A percentile compares a stretch with the other conserved stretches of the same genome.
Evolutionary conservation across 2,329 filamentous ascomycete species (phyloP).

Genomic region (Aspergillus pseudonomiae): DNA sequence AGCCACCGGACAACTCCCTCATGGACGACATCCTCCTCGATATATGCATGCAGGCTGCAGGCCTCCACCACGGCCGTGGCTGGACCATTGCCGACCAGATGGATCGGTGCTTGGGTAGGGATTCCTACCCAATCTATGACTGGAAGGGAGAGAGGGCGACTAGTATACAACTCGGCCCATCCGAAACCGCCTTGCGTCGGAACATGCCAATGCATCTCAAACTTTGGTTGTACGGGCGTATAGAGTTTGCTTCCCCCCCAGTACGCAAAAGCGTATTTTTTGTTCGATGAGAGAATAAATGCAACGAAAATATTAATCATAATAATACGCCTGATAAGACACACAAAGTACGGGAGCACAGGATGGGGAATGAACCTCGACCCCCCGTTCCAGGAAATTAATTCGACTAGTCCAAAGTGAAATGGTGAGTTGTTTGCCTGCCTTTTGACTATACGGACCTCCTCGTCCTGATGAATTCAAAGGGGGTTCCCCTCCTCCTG

Average conservation of each 20-base stretch:
- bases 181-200: not conserved
- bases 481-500: too few species aligned
- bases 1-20: not conserved
- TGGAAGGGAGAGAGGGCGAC: not conserved
- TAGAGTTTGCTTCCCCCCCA: not conserved
- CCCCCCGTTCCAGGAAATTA: not conserved
- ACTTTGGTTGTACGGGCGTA: not conserved
- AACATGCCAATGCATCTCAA: not conserved
- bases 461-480: not conserved
- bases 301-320: not conserved
- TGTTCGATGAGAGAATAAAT: not conserved
- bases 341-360: not conserved
- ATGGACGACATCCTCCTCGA: not conserved
- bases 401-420: slow-evolving; percentile 11
- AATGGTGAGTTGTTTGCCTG: not conserved
- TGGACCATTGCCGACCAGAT: not conserved
- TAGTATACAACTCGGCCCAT: not conserved
- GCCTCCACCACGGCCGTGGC: not conserved
- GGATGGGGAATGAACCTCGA: not conserved
- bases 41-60: not conserved
- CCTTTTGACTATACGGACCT: not conserved
- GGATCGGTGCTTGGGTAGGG: not conserved
- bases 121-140: not conserved
- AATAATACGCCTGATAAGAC: not conserved
- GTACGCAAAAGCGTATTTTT: not conserved